Base-by-base conservation (phyloP, 2,329 filamentous ascomycete species). In the Dothideomycetes sp. region DNA sequence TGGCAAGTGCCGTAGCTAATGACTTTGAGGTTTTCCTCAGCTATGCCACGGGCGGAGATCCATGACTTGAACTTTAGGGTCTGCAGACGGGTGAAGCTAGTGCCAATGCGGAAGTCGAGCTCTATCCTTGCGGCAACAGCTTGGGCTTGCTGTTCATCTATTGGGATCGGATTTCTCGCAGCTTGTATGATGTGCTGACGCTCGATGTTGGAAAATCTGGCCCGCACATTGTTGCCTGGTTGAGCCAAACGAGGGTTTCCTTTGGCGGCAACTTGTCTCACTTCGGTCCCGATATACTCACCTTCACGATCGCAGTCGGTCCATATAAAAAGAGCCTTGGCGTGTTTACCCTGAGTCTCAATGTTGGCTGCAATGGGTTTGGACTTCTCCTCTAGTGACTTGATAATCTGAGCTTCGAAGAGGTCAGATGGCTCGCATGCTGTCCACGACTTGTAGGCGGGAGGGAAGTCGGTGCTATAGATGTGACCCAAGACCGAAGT, bases 241-340 rank as follows among this genome's bases (percentile, higher is more conserved):
- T 54, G 40, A 5, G 27, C 43, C 31, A 98, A 78, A 2, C 68
- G 67, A 8, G 70, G 61, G 47, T 95, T 96, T 8, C 75, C 80
- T 52, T 78, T 77, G 34, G 70, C 67, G 4, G 91, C 91, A 43
- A 89, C 81, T 38, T 83, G 75, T 33, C 86, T 79, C 45, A 98
- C 89, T 59, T 98, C 89, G 30, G 82, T 73, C 5, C 91, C 91
- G 49, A 98, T 98, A 56, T 96, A 84, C 59, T 98, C 91, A 27
- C 91, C 91, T 69, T 98, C 91, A 40, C 88, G 79, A 68, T 98
- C 91, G 61, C 91, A 96, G 70, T 98, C 91, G 1, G 91, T 98
- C 91, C 91, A 98, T 51, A 98, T 95, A 60, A 93, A 89, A 22
- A 98, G 69, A 10, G 80, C 77, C 40, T 71, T 74, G n/a, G 79